Evolutionary conservation across 225 moss, liverwort and hornwort species (phyloP).

Genomic region (Lunularia cruciata): DNA sequence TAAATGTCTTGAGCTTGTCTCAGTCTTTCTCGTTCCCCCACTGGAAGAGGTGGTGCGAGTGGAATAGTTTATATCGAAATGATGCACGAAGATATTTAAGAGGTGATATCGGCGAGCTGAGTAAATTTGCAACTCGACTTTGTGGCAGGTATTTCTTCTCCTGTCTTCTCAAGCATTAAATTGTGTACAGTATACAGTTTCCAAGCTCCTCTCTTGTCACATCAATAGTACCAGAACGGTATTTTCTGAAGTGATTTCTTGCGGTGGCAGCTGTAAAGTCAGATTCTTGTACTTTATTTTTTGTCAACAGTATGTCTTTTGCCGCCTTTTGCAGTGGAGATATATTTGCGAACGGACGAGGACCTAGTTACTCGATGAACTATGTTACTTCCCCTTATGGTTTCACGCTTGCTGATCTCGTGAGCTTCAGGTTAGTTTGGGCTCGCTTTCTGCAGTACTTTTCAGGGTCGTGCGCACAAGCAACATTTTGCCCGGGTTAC

Average conservation of each 20-base stretch:
- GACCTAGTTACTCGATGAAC: slow-evolving; percentile 73
- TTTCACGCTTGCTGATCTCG: slow-evolving; percentile 91
- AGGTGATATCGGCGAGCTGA: slow-evolving; percentile 69
- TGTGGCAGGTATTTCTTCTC: slow-evolving; percentile 67
- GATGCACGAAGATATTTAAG: slow-evolving; percentile 76
- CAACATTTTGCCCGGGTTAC: background rate
- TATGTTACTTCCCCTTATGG: slow-evolving; percentile 71
- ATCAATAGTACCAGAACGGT: background rate
- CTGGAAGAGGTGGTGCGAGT: slow-evolving; percentile 94
- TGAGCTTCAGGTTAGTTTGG: slow-evolving; percentile 72
- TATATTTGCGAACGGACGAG: slow-evolving; percentile 79
- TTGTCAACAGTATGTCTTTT: background rate
- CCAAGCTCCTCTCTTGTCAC: background rate
- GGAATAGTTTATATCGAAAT: slow-evolving; percentile 65
- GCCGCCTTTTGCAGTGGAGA: slow-evolving; percentile 68
- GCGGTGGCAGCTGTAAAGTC: too few species aligned
- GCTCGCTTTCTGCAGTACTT: background rate
- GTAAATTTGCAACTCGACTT: slow-evolving; percentile 73
- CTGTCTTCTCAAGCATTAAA: too few species aligned
- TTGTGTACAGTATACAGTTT: background rate
- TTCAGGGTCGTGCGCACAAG: background rate
- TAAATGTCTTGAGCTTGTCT: background rate
- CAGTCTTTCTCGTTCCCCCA: slow-evolving; percentile 78
- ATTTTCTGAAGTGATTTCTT: background rate
- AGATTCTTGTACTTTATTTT: background rate